Evolutionary conservation across 2,329 filamentous ascomycete genomes (phyloP).

Genomic region (Hymenoscyphus fructigenus): DNA sequence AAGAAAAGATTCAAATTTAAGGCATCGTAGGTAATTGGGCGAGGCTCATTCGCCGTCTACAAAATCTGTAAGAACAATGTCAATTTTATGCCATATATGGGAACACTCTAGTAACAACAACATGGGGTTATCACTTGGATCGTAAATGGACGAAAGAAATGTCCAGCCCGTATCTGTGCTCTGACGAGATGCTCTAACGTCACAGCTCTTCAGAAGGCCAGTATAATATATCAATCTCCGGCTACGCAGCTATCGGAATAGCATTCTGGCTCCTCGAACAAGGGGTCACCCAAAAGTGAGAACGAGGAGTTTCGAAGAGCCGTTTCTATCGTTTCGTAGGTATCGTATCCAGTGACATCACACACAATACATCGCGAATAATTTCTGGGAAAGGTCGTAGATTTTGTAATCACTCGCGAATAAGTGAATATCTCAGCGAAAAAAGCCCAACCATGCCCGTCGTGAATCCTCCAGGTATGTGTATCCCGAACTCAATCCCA

Average conservation of each 20-base stretch:
- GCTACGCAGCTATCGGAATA: conserved; percentile 36
- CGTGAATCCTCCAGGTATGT: conserved; percentile 24
- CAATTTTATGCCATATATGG: not conserved
- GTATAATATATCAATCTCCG: conserved; percentile 39
- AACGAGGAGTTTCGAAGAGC: conserved; percentile 38
- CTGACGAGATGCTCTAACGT: conserved; percentile 55
- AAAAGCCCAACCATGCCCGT: conserved; percentile 29
- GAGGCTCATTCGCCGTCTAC: not conserved
- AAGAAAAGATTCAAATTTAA: not conserved
- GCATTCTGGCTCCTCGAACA: conserved; percentile 37
- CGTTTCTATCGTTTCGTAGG: conserved; percentile 16
- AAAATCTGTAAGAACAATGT: too few species aligned
- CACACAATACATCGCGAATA: conserved; percentile 23
- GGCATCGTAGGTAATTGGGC: not conserved
- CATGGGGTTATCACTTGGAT: not conserved
- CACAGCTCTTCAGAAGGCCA: conserved; percentile 64
- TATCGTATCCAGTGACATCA: conserved; percentile 13
- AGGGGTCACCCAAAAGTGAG: conserved; percentile 34
- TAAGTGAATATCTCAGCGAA: conserved; percentile 36
- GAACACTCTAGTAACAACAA: not conserved
- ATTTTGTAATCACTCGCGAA: conserved; percentile 34
- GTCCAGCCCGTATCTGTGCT: conserved; percentile 70
- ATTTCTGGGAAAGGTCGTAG: conserved; percentile 33
- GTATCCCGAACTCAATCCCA: conserved; percentile 24
- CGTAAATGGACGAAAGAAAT: conserved; percentile 30